Evolutionary conservation across 2,329 filamentous ascomycete genomes (phyloP).

Genomic region (Dissoconium aciculare): DNA sequence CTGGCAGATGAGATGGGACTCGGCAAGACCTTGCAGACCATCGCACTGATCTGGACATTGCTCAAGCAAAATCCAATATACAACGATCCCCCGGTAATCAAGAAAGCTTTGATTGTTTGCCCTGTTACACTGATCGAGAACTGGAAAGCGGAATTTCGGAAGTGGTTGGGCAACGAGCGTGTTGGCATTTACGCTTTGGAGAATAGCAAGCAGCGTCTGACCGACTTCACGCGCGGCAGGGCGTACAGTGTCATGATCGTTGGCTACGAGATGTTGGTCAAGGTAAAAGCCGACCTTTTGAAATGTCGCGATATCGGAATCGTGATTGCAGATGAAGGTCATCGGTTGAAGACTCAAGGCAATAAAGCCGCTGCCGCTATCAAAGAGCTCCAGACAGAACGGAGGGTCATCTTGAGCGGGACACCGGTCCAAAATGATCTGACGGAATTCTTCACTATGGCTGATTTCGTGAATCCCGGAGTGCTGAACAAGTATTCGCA

Average conservation of each 20-base stretch:
- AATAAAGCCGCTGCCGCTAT: slow-evolving; percentile 55
- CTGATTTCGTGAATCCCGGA: slow-evolving; percentile 55
- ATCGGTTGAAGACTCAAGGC: slow-evolving; percentile 51
- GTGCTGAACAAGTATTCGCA: slow-evolving; percentile 46
- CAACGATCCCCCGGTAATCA: slow-evolving; percentile 44
- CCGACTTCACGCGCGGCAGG: slow-evolving; percentile 54
- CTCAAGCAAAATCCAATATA: slow-evolving; percentile 56
- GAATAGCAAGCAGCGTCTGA: slow-evolving; percentile 44
- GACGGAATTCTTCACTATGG: slow-evolving; percentile 51
- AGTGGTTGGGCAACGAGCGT: slow-evolving; percentile 57
- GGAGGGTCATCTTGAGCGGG: slow-evolving; percentile 49
- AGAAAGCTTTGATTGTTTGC: slow-evolving; percentile 58
- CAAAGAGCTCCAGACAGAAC: slow-evolving; percentile 45
- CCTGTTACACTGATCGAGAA: slow-evolving; percentile 59
- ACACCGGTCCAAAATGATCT: slow-evolving; percentile 56
- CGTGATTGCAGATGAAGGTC: slow-evolving; percentile 55
- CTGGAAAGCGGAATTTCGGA: slow-evolving; percentile 58
- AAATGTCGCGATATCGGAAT: slow-evolving; percentile 51
- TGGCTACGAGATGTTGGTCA: slow-evolving; percentile 55
- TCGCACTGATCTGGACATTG: slow-evolving; percentile 55
- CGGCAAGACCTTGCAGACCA: slow-evolving; percentile 60
- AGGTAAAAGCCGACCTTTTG: slow-evolving; percentile 49
- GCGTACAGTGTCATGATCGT: slow-evolving; percentile 59
- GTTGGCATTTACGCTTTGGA: slow-evolving; percentile 54
- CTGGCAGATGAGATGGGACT: slow-evolving; percentile 64